Evolutionary conservation across 2,329 filamentous ascomycete species (phyloP), one percentile per base, ranked within the genome.

Genomic region (Trichoderma simmonsii): DNA sequence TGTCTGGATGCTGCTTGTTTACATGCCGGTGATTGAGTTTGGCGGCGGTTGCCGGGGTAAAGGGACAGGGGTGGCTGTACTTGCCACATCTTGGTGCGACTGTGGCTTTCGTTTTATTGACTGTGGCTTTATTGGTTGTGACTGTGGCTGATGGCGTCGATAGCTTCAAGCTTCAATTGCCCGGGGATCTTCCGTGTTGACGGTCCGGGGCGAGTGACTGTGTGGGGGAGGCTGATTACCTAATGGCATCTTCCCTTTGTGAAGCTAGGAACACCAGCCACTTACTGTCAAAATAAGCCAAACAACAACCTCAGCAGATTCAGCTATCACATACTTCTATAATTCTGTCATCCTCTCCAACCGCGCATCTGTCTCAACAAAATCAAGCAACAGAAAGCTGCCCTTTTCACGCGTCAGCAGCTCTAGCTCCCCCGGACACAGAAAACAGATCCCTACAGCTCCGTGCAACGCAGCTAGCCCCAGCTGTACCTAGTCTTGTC

Each of bases 21-120:
- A 70, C 66, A 54, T 54, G 66, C 57, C 57, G 39, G 15, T 60
- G 54, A 26, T 24, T 56, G 36, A 30, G 56, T 59, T 60, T 30
- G 39, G 21, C 26, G 28, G 61, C 36, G 51, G 67, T 70, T 70
- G 66, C 71, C 39, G 61, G 71, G 71, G 71, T 70, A 65, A 62
- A 72, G 28, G 39, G 39, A 26, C 61, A 28, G 26, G 56, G 56
- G 26, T 54, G 48, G 54, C 24, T n/a, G 56, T 34, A 28, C 60
- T 26, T 43, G 32, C 60, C 60, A 62, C 36, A 63, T 1, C 0
- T 5, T 8, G 26, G 59, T 57, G 32, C 60, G 39, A 71, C 68
- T 70, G 68, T 71, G 68, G 68, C 68, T 56, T 56, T 63, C 26
- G 43, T 12, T 21, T n/a, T 63, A 69, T 69, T 60, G 56, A 26